Evolutionary conservation across 2,329 filamentous ascomycete genomes (phyloP), one percentile per base, ranked within the genome.

Genomic region (Colletotrichum sp.): DNA sequence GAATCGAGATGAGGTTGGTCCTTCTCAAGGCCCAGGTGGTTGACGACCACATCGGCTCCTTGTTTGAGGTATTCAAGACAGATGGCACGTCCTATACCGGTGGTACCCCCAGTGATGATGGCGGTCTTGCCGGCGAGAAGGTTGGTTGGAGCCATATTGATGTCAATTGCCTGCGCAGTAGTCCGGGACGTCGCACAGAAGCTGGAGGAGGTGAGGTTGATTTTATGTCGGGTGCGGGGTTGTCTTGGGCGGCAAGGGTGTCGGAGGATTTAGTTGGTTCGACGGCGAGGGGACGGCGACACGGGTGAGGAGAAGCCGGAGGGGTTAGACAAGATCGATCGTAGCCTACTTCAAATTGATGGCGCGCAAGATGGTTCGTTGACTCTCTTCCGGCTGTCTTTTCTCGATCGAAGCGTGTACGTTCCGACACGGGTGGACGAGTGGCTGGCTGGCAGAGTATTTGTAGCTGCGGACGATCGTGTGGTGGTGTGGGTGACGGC

Each of bases 51-150:
- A 82, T 91, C 90, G 79, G 94, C 94, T 79, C 95, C 95, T 80
- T 98, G 95, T 6, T 90, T 88, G 68, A 96, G 87, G 83, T 95
- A 98, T 80, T 93, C 93, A 67, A 98, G 90, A 57, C 94, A 93
- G 78, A 98, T 98, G 79, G 95, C 96, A 78, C 95, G 91, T 68
- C 96, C 96, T 80, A 98, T 98, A 71, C 95, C 95, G 2, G 95
- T 98, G 5, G 94, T 93, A 73, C 95, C 95, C 78, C 96, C 95
- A 1, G 95, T 98, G 81, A 98, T 95, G 83, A 95, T 94, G 84
- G 95, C 95, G 15, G 93, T 93, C 85, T 98, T 98, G 84, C 91
- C 92, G 71, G 86, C 82, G 73, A 98, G 92, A 79, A 97, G 89
- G 79, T 88, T 87, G 22, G 85, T 81, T 60, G 82, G 79, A 7